Conservation (phyloP, 2,329 filamentous ascomycete species). For the Neurospora sp. region DNA sequence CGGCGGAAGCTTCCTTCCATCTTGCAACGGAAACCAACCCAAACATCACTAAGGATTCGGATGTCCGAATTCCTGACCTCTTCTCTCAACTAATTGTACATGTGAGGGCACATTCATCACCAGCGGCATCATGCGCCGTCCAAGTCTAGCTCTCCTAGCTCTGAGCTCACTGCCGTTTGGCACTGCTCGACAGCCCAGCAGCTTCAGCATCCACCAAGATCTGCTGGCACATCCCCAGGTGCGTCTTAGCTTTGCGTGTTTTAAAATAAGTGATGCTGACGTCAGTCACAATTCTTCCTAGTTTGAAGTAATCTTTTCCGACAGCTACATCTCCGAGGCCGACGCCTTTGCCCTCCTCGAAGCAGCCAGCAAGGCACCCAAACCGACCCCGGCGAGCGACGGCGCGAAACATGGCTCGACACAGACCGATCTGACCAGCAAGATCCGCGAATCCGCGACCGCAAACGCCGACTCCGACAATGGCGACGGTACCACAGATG, state of each 20-base stretch:
- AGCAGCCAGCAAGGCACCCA: constrained; percentile 17
- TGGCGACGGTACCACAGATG: constrained; percentile 22
- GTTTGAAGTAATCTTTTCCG: constrained; percentile 72
- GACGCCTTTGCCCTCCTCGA: constrained; percentile 57
- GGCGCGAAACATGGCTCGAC: constrained; percentile 19
- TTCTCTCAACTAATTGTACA: constrained; percentile 10
- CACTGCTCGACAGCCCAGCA: constrained; percentile 38
- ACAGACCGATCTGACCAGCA: constrained; percentile 30
- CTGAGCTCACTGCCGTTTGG: constrained; percentile 30
- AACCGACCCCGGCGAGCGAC: constrained; percentile 31
- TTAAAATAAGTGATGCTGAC: neutral
- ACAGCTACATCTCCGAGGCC: constrained; percentile 60
- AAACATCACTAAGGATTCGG: neutral
- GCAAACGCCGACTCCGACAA: constrained; percentile 22
- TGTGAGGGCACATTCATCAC: constrained; percentile 23
- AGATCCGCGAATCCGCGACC: constrained; percentile 25
- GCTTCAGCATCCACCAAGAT: constrained; percentile 84
- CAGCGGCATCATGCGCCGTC: constrained; percentile 40
- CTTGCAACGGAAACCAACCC: neutral
- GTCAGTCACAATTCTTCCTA: constrained; percentile 27
- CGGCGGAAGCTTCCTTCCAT: constrained; percentile 8
- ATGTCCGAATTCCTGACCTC: neutral
- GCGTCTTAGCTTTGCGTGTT: constrained; percentile 20
- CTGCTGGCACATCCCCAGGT: constrained; percentile 81
- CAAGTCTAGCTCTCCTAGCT: constrained; percentile 34